Conservation (phyloP, 2,329 filamentous ascomycete genomes). For the Exophiala sideris region DNA sequence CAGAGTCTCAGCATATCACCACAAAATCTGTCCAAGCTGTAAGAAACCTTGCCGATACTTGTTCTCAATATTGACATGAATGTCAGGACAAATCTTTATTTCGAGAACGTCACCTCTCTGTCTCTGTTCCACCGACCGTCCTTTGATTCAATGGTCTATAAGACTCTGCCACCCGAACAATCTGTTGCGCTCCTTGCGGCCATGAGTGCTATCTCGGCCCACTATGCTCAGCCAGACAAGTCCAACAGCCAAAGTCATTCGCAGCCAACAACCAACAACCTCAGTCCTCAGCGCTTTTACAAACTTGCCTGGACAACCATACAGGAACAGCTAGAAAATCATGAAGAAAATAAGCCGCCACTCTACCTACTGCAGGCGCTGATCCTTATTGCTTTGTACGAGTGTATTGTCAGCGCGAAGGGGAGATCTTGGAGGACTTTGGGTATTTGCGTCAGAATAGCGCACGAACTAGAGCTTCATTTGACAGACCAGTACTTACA, state of each 20-base stretch:
- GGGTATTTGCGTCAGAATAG: slow-evolving; percentile 3
- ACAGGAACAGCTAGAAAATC: neutral
- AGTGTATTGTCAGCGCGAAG: neutral
- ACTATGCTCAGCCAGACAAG: neutral
- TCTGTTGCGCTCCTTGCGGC: slow-evolving; percentile 3
- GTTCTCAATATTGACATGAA: neutral
- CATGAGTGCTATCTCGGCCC: slow-evolving; percentile 1
- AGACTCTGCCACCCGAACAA: neutral
- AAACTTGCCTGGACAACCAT: slow-evolving; percentile 2
- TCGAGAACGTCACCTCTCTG: slow-evolving; percentile 5
- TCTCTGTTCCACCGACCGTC: slow-evolving; percentile 6
- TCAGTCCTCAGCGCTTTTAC: neutral
- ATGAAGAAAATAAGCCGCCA: slow-evolving; percentile 3
- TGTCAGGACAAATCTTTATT: neutral
- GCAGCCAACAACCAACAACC: neutral
- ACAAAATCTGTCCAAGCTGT: too few relatives aligned
- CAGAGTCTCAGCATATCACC: too few relatives aligned
- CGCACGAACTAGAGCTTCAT: slow-evolving; percentile 7
- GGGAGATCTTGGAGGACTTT: slow-evolving; percentile 6
- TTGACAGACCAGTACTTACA: slow-evolving; percentile 4
- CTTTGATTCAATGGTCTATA: slow-evolving; percentile 1
- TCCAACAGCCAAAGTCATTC: too few relatives aligned
- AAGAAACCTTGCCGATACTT: too few relatives aligned
- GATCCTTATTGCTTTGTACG: slow-evolving; percentile 4
- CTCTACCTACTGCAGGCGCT: slow-evolving; percentile 3